Percentiles rank a stretch among this genome's conserved stretches.
phyloP scores from a whole-genome alignment of 1,284 basidiomycete species.

The Marasmius oreades region DNA sequence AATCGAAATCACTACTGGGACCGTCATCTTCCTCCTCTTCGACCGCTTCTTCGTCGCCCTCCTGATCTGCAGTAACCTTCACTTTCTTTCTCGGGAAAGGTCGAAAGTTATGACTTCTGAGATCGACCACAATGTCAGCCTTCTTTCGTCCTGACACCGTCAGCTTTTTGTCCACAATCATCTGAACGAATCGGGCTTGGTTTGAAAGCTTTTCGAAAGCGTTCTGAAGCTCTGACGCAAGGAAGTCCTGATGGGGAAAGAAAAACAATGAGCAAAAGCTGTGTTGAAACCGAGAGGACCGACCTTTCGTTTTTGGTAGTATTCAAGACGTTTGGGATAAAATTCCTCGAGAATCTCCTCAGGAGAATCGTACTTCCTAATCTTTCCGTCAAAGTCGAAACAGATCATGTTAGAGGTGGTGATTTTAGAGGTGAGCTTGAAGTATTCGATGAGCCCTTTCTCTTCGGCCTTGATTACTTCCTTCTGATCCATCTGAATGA shows the following conservation, averaged over 20 bases:
- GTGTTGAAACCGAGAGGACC: constrained; percentile 14
- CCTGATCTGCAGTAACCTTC: constrained; percentile 72
- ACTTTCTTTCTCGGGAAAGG: constrained; percentile 82
- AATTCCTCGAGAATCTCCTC: constrained; percentile 96
- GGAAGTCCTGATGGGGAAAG: constrained; percentile 58
- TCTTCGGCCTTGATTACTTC: constrained; percentile 85
- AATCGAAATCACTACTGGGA: constrained; percentile 81
- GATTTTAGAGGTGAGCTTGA: constrained; percentile 85
- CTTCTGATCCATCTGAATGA: constrained; percentile 78
- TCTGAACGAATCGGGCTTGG: constrained; percentile 95
- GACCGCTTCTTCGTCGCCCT: constrained; percentile 58
- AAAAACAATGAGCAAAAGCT: neutral
- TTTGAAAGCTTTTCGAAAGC: constrained; percentile 88
- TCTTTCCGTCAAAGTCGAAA: constrained; percentile 95
- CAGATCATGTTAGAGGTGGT: constrained; percentile 98
- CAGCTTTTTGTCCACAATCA: constrained; percentile 92
- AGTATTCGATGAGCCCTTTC: constrained; percentile 88
- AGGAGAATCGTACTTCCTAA: constrained; percentile 88
- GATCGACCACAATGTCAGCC: constrained; percentile 79
- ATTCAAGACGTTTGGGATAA: constrained; percentile 85
- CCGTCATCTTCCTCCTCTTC: constrained; percentile 43
- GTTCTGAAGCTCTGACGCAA: constrained; percentile 82
- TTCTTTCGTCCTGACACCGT: constrained; percentile 93
- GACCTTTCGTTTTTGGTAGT: constrained; percentile 94
- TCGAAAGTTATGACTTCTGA: constrained; percentile 83